Evolutionary conservation across 2,329 filamentous ascomycete species (phyloP).

Genomic region (Calonectria hawksworthii): DNA sequence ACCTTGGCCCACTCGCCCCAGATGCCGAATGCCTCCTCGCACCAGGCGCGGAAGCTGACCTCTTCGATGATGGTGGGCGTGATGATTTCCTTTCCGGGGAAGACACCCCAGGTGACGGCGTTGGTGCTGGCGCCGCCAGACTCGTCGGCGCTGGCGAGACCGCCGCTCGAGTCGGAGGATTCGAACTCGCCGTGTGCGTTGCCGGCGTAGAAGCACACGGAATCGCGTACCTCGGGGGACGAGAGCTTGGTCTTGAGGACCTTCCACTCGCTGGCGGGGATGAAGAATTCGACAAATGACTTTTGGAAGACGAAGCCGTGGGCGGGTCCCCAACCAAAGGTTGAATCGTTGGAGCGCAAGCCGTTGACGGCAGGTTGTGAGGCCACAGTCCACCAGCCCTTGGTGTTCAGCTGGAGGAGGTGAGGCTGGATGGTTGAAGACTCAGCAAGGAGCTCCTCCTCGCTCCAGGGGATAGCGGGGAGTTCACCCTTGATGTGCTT

Average conservation of each 20-base stretch:
- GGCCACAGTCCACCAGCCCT: constrained; percentile 96
- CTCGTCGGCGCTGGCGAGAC: constrained; percentile 43
- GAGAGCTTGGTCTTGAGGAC: constrained; percentile 74
- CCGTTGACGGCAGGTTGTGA: constrained; percentile 96
- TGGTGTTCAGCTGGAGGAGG: constrained; percentile 81
- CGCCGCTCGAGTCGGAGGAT: constrained; percentile 71
- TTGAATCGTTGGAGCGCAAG: constrained; percentile 78
- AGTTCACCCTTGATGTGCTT: constrained; percentile 85
- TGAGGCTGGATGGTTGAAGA: constrained; percentile 84
- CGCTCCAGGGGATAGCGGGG: constrained; percentile 90
- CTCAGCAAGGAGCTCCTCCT: constrained; percentile 88
- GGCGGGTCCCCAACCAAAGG: constrained; percentile 94
- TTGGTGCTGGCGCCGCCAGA: constrained; percentile 76
- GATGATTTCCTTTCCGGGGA: constrained; percentile 94
- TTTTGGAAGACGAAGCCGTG: constrained; percentile 98
- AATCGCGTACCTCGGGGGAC: constrained; percentile 70
- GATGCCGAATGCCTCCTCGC: constrained; percentile 95
- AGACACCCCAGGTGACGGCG: constrained; percentile 96
- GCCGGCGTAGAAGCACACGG: constrained; percentile 89
- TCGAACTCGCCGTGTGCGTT: constrained; percentile 84
- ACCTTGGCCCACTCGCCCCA: constrained; percentile 95
- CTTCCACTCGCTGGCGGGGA: constrained; percentile 80
- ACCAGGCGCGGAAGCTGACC: constrained; percentile 93
- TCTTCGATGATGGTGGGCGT: constrained; percentile 98
- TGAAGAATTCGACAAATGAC: constrained; percentile 97